Base-by-base conservation (phyloP, 2,329 filamentous ascomycete species). In the Emmonsiellopsis sp. region DNA sequence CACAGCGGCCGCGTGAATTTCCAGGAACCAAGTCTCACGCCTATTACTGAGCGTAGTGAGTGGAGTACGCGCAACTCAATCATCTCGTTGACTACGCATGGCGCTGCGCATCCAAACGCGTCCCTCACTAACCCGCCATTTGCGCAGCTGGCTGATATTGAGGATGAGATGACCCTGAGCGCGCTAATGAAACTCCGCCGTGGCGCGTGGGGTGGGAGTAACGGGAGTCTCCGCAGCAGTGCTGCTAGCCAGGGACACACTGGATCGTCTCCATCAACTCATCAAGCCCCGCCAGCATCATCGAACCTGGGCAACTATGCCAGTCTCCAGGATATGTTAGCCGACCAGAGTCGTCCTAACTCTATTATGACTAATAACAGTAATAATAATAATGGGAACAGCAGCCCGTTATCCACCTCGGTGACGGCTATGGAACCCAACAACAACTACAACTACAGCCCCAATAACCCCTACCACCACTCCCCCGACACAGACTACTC, bases 51-150 rank as follows among this genome's bases (percentile, higher is more conserved):
- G 68, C 82, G 91, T 10, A 95, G 89, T 55, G 93, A 98, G 70
- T 96, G 95, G 75, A 95, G 89, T 42, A 95, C 94, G 55, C 83
- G 93, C 44, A 97, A 96, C 66, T 94, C 88, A 0, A 82, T 95
- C 55, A 87, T 94, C 74, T 89, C 86, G 55, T 74, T 92, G 57
- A 77, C 76, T 7, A 72, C 83, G 34, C 81, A 82, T 44, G 69
- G 70, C 1, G 62, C 64, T 3, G 61, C 68, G 3, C 68, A 67
- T 53, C 51, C 73, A 55, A 81, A 76, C 41, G 72, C 66, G 54
- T 71, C 77, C 0, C 63, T 89, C 2, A 76, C 83, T 34, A 89
- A 85, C 59, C 86, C 89, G 0, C 86, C 86, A 0, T 75, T 95
- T 26, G 86, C 87, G 0, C 87, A 95, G 65, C 74, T 95, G 26